Evolutionary conservation across 306 rosid species (phyloP).

Genomic region (Vachellia collinsii): DNA sequence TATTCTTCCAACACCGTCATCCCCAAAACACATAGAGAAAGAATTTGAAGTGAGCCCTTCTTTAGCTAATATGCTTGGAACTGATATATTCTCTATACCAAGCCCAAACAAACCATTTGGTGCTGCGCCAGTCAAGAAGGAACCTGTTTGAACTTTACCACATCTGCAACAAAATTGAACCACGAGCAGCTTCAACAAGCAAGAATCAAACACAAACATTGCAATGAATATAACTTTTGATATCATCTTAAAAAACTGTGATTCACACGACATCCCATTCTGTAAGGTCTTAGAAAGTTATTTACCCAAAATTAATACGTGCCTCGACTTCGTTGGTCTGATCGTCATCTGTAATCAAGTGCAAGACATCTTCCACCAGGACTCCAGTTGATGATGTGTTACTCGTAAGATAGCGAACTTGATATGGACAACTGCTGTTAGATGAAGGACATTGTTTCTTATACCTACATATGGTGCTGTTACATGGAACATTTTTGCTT

Average conservation of each 20-base stretch:
- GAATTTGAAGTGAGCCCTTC: constrained; percentile 70
- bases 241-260: background rate
- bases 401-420: constrained; percentile 53
- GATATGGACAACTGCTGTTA: constrained; percentile 53
- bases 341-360: constrained; percentile 62
- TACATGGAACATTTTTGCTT: constrained; percentile 61
- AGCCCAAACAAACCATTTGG: constrained; percentile 95
- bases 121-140: constrained; percentile 65
- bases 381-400: constrained; percentile 69
- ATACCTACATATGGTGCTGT: constrained; percentile 50
- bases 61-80: constrained; percentile 79
- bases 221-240: background rate
- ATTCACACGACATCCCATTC: background rate
- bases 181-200: constrained; percentile 16
- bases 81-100: constrained; percentile 66
- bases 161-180: constrained; percentile 62
- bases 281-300: constrained; percentile 20
- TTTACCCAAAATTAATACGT: constrained; percentile 68
- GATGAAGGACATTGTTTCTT: constrained; percentile 54
- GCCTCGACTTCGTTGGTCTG: constrained; percentile 48
- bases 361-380: constrained; percentile 81
- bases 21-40: constrained; percentile 88
- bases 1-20: constrained; percentile 68
- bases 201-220: constrained; percentile 28
- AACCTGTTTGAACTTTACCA: constrained; percentile 80